Percentiles rank a stretch among this genome's conserved stretches.
Evolutionary conservation across 2,329 filamentous ascomycete species (phyloP).

Genomic region (Fusarium chaquense): DNA sequence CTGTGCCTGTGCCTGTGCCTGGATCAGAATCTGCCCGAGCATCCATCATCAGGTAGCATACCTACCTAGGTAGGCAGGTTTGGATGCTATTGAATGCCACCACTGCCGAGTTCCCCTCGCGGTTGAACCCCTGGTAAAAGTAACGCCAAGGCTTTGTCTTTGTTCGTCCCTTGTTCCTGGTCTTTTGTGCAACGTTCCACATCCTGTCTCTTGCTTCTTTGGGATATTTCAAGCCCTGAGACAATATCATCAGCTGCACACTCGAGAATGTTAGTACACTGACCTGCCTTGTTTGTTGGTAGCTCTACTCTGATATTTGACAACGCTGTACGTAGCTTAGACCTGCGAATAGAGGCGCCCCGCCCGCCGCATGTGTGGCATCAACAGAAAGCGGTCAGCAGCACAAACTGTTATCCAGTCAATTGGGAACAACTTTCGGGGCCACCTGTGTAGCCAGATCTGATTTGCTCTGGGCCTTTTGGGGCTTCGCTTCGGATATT

Average conservation of each 20-base stretch:
- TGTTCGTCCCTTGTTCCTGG: constrained; percentile 41
- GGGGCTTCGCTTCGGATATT: constrained; percentile 35
- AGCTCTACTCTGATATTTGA: constrained; percentile 19
- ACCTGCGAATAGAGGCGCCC: background rate
- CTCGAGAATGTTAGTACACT: background rate
- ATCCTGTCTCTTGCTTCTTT: constrained; percentile 39
- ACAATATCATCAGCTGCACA: constrained; percentile 24
- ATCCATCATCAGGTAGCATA: background rate
- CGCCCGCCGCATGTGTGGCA: background rate
- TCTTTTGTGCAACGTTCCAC: constrained; percentile 30
- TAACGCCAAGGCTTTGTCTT: constrained; percentile 19
- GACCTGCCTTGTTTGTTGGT: background rate
- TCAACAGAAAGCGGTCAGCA: constrained; percentile 33
- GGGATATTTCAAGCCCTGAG: constrained; percentile 25
- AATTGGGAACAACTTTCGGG: constrained; percentile 36
- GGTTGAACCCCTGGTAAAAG: constrained; percentile 20
- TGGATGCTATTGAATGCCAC: constrained; percentile 10
- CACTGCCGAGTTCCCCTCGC: constrained; percentile 21
- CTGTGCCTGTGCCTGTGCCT: constrained; percentile 5
- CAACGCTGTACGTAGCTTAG: background rate
- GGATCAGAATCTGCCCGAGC: background rate
- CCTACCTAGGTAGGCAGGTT: background rate
- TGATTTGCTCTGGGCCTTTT: constrained; percentile 19
- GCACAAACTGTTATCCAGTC: constrained; percentile 30
- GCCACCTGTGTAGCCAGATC: constrained; percentile 35